A percentile compares a stretch with the other conserved stretches of the same genome.
phyloP scores from a whole-genome alignment of 257 asterid species.

The Eucommia ulmoides region DNA sequence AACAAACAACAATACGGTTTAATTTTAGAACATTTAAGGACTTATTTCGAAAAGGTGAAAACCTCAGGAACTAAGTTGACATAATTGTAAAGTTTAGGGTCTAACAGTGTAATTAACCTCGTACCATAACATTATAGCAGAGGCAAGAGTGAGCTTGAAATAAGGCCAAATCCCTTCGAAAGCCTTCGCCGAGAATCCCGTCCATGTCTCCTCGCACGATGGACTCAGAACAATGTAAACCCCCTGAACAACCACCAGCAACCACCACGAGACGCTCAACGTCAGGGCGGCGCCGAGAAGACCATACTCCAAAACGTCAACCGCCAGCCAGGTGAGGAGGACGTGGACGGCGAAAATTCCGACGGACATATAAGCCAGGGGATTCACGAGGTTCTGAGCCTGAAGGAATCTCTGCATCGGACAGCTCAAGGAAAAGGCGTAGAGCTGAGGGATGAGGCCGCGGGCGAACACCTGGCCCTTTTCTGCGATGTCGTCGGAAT shows the following conservation, averaged over 20 bases:
- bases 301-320: conserved; percentile 14
- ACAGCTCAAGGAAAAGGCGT: conserved; percentile 24
- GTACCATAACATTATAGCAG: conserved; percentile 25
- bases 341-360: conserved; percentile 16
- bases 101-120: too few relatives aligned
- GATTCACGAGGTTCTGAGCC: conserved; percentile 26
- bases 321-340: conserved; percentile 18
- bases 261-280: conserved; percentile 22
- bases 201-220: conserved; percentile 20
- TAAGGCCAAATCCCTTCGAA: conserved; percentile 19
- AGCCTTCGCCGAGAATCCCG: conserved; percentile 16
- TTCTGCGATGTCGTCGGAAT: conserved; percentile 16
- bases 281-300: conserved; percentile 16
- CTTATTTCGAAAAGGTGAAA: too few relatives aligned
- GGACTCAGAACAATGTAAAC: conserved; percentile 16
- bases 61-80: too few relatives aligned
- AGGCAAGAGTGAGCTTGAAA: conserved; percentile 21
- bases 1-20: not conserved
- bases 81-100: too few relatives aligned
- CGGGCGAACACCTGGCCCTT: conserved; percentile 15
- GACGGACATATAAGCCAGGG: conserved; percentile 19
- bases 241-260: conserved; percentile 16
- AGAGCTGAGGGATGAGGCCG: conserved; percentile 15
- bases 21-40: too few relatives aligned
- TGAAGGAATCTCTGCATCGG: conserved; percentile 26